These are phyloP conservation scores for Fusarium nematophilum DNA, from an alignment of 2,329 filamentous ascomycete genomes.

Conservation along the genomic window DNA sequence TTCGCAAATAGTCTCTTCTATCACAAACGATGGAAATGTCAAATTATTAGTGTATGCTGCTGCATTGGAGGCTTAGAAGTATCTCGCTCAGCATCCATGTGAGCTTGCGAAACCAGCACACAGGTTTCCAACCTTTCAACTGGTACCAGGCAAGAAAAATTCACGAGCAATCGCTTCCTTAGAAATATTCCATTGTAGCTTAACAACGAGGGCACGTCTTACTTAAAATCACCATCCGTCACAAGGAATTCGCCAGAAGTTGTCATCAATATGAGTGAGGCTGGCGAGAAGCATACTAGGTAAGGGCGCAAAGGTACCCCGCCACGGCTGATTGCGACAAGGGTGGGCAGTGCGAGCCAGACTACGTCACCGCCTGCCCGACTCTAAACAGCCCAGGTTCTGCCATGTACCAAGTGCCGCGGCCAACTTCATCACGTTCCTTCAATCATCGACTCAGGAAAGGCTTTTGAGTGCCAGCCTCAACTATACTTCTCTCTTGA, in stretches of 20 bases:
- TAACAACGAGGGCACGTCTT: not conserved
- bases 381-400: slow-evolving; percentile 21
- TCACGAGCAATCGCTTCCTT: not conserved
- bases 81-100: no score
- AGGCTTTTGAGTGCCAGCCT: slow-evolving; percentile 3
- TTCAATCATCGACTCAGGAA: slow-evolving; percentile 20
- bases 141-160: not conserved
- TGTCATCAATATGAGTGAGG: slow-evolving; percentile 13
- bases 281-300: slow-evolving; percentile 1
- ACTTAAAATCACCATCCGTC: not conserved
- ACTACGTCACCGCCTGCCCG: slow-evolving; percentile 44
- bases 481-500: slow-evolving; percentile 1
- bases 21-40: no score
- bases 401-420: slow-evolving; percentile 26
- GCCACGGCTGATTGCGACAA: slow-evolving; percentile 30
- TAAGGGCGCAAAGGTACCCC: slow-evolving; percentile 19
- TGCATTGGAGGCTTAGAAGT: no score
- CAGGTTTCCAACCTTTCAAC: not conserved
- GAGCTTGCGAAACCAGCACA: no score
- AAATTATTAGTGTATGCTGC: no score
- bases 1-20: no score
- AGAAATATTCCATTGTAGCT: not conserved
- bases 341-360: slow-evolving; percentile 36
- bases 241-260: not conserved
- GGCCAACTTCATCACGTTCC: slow-evolving; percentile 35